Conservation (phyloP, 208 protist species). For the Crithidia expoeki region DNA sequence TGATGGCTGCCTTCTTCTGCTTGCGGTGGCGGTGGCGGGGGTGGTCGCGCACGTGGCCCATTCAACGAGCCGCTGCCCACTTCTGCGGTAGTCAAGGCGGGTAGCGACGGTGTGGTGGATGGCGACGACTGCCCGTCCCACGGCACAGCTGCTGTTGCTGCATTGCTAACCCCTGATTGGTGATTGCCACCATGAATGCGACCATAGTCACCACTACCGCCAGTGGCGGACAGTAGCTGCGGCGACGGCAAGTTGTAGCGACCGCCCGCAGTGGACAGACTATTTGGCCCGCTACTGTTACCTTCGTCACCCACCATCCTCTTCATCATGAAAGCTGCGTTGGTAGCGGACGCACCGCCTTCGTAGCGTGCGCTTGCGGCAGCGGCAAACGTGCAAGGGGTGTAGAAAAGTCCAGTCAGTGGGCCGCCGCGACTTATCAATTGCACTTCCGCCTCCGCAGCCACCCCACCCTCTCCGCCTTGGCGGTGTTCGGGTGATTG, state of each 20-base stretch:
- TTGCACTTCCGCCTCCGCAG: neutral
- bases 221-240: neutral
- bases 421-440: neutral
- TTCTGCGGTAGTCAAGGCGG: neutral
- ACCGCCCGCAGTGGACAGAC: neutral
- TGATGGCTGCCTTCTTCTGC: neutral
- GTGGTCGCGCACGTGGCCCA: neutral
- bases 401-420: conserved; percentile 23
- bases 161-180: neutral
- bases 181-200: no score
- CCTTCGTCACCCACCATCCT: no score
- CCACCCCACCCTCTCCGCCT: neutral
- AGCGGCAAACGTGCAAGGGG: conserved; percentile 10
- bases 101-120: conserved; percentile 1
- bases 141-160: neutral
- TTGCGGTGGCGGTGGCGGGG: conserved; percentile 5
- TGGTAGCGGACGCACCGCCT: neutral
- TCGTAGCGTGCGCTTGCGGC: neutral
- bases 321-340: neutral
- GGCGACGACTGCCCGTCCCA: conserved; percentile 10
- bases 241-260: neutral
- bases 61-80: neutral
- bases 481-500: neutral
- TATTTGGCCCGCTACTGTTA: neutral
- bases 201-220: neutral